Evolutionary conservation across 2,329 filamentous ascomycete genomes (phyloP), one percentile per base, ranked within the genome.

Genomic region (Fusarium citri): DNA sequence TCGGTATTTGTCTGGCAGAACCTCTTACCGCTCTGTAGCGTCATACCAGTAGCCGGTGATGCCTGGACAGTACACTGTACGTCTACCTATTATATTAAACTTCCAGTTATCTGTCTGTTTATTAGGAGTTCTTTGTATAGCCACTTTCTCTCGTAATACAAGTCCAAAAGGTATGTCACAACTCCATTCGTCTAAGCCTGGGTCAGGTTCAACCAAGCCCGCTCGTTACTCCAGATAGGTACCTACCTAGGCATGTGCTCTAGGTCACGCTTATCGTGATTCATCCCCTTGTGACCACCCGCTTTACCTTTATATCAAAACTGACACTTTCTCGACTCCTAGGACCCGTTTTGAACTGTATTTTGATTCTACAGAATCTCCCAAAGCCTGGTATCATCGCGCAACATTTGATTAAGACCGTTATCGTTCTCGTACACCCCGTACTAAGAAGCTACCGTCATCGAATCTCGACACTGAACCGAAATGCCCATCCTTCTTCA

Each of bases 1-100:
- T 74, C 59, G 54, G 37, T 42, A 71, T 74, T 72, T 68, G 63
- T 65, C 74, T 59, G 74, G 73, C 74, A 75, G 64, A 74, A 76
- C 18, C 18, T 9, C 37, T 64, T 67, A 76, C 74, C 74, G 74
- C 74, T 64, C 62, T 75, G 41, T 58, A 66, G 69, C 74, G 74
- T 76, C 74, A 76, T 76, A 72, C 71, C 63, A 47, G 43, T 43
- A 48, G 34, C 56, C 57, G 58, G 64, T 73, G 74, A 72, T 75
- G 72, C 72, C 72, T 76, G 55, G 67, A 69, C 26, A 41, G 62
- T 49, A 47, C 42, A 69, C 26, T 37, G 62, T 49, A 47, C 42
- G 42, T n/a, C 34, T 41, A 53, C 26, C 25, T 53, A 25, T n/a
- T 37, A 37, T 53, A 25, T n/a, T 37, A 37, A 22, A 50, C 18